phyloP scores from a whole-genome alignment of 2,329 filamentous ascomycete species.

The Monosporascus sp. region DNA sequence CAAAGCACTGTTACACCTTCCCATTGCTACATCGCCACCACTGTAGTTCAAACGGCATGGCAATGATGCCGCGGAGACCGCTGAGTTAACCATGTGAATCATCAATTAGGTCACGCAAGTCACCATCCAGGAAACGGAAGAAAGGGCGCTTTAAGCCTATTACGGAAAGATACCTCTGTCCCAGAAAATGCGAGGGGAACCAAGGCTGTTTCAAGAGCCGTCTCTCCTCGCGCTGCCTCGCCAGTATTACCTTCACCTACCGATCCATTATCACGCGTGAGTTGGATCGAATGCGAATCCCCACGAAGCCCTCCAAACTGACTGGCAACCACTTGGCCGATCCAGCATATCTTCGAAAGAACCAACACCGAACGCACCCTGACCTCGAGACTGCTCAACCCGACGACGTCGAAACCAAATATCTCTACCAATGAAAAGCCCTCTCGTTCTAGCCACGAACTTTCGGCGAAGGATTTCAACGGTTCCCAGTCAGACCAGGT shows the following conservation, averaged over 20 bases:
- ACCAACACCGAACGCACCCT: constrained; percentile 29
- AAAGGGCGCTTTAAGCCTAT: constrained; percentile 18
- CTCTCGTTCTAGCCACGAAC: constrained; percentile 37
- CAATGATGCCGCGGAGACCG: too few relatives aligned
- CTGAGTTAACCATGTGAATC: background rate
- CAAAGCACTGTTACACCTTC: too few relatives aligned
- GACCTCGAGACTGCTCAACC: constrained; percentile 44
- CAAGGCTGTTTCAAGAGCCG: constrained; percentile 13
- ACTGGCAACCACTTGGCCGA: constrained; percentile 4
- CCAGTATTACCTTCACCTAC: constrained; percentile 37
- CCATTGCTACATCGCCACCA: too few relatives aligned
- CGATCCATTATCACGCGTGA: constrained; percentile 64
- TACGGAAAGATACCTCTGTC: constrained; percentile 18
- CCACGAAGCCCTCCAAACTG: constrained; percentile 1
- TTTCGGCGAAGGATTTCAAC: constrained; percentile 28
- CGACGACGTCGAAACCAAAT: constrained; percentile 41
- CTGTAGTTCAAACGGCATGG: too few relatives aligned
- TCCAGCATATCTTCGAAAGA: constrained; percentile 41
- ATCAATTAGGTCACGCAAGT: background rate
- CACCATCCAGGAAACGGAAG: constrained; percentile 3
- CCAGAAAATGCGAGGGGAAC: constrained; percentile 21
- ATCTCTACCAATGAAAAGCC: constrained; percentile 39
- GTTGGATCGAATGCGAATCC: constrained; percentile 20
- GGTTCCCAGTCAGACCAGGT: constrained; percentile 31
- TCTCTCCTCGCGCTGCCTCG: constrained; percentile 12